These are phyloP conservation scores for Saccharomycopsis sp. DNA, from an alignment of 805 yeast genomes.

Conservation along the genomic window DNA sequence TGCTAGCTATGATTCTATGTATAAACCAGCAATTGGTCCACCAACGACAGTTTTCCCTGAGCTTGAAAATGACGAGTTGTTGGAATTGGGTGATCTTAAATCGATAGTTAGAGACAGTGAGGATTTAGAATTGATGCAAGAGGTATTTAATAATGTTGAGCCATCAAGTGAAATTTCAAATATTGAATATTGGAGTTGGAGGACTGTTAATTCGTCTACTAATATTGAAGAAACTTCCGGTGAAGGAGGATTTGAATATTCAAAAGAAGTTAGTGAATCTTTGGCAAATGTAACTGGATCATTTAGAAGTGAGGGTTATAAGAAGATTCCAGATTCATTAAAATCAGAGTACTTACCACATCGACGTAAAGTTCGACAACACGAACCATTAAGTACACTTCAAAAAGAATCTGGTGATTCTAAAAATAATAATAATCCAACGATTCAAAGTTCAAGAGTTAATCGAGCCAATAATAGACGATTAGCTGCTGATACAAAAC, in stretches of 20 bases:
- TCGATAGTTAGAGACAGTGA: conserved; percentile 62
- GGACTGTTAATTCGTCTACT: conserved; percentile 25
- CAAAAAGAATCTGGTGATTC: conserved; percentile 1
- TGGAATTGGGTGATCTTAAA: conserved; percentile 46
- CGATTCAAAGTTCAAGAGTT: conserved; percentile 65
- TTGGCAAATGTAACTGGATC: conserved; percentile 47
- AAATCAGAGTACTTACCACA: conserved; percentile 79
- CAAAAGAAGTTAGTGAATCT: conserved; percentile 8
- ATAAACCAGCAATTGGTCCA: conserved; percentile 40
- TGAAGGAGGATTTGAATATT: conserved; percentile 1
- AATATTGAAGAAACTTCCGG: conserved; percentile 25
- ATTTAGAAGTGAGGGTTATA: conserved; percentile 67
- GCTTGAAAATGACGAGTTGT: conserved; percentile 21
- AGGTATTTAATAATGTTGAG: conserved; percentile 31
- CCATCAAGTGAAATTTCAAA: conserved; percentile 28
- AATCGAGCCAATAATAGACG: conserved; percentile 84
- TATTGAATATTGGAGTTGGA: conserved; percentile 64
- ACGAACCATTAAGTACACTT: conserved; percentile 62
- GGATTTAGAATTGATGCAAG: conserved; percentile 51
- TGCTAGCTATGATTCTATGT: conserved; percentile 29
- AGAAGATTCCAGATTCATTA: conserved; percentile 61
- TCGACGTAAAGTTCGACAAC: conserved; percentile 54
- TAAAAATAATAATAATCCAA: conserved; percentile 21
- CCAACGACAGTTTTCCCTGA: conserved; percentile 55
- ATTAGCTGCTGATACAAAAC: conserved; percentile 80